Evolutionary conservation across 176 grass and related monocot genomes (phyloP), one percentile per base, ranked within the genome.

Genomic region (Lolium perenne): DNA sequence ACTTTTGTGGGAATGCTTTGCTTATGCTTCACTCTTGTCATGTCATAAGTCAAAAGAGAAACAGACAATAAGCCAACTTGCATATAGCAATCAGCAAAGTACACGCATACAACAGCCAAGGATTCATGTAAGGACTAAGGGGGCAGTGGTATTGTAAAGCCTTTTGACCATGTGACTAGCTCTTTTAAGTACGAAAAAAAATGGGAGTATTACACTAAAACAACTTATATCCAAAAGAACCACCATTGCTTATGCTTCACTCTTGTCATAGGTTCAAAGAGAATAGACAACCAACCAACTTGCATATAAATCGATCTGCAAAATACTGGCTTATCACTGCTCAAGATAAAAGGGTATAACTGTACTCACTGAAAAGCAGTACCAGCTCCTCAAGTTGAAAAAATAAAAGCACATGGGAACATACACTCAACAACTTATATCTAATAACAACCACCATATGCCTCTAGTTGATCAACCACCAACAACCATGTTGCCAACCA

Each of bases 1-100:
- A 51, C 9, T 80, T 72, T 53, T 70, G 75, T 80, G 62, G 82
- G 38, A 17, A 85, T 16, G 71, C 71, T 91, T 91, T 91, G 71
- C 90, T 91, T 91, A 88, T 78, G 71, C 82, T 82, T 85, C 77
- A 88, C 82, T 88, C 86, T 12, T 86, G 80, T 17, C 63, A 66
- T 66, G 16, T 77, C 71, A 53, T 50, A 71, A 48, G 82, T 77
- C 86, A 82, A 80, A 91, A 82, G 77, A 76, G 46, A 62, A 61
- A 74, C 29, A 79, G 46, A 70, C 18, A 81, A 56, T 54, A 85
- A 85, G 51, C 61, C 86, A 91, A 91, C 77, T 67, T 83, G 64
- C 54, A 68, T 48, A 76, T 8, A 75, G 32, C 58, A 85, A 74
- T 51, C 45, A 23, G 67, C 38, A 68, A 20, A 56, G 55, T 64